Base-by-base conservation (phyloP, 148 eudicot species). In the Heliosperma pusillum region DNA sequence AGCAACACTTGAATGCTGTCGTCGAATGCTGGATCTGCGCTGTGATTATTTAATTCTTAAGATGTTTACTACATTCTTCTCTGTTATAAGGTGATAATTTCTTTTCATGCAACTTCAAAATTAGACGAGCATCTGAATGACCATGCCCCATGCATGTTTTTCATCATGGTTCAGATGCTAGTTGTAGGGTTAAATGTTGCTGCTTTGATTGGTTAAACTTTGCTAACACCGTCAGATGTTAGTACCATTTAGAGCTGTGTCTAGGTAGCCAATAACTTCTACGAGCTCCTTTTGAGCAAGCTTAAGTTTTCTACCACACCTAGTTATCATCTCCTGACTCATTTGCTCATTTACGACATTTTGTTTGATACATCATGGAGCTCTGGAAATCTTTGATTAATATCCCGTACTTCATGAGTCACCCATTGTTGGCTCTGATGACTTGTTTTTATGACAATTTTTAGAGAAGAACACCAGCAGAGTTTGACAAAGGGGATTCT, bases 31-130 rank as follows among this genome's bases (percentile, higher is more conserved):
- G 10, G 96, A 91, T 78, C 83, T 81, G 71, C 87, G 82, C 55
- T 90, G 82, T 76, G 89, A 82, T 50, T 86, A 91, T 82, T 79
- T 91, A 67, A 79, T 88, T 70, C 77, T 84, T 55, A 75, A 89
- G 75, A 90, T 90, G 93, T 90, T 94, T 78, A 81, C 81, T 21
- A 83, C 82, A 61, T 92, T 94, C 70, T 94, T 91, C 77, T 77
- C 81, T 81, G 89, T 89, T 66, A 75, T 86, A 60, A 89, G 92
- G 97, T 89, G 72, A 67, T 56, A 55, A 9, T 63, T 57, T 55
- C 69, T 72, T 63, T 66, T 22, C 52, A 26, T 58, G 63, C n/a
- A 36, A 52, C 52, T 45, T 45, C 2, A 30, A 30, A 30, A 30
- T 30, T 30, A 30, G 33, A 30, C 33, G 4, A 30, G 33, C 33